Evolutionary conservation across 176 grass and related monocot genomes (phyloP).

Genomic region (Zizania latifolia): DNA sequence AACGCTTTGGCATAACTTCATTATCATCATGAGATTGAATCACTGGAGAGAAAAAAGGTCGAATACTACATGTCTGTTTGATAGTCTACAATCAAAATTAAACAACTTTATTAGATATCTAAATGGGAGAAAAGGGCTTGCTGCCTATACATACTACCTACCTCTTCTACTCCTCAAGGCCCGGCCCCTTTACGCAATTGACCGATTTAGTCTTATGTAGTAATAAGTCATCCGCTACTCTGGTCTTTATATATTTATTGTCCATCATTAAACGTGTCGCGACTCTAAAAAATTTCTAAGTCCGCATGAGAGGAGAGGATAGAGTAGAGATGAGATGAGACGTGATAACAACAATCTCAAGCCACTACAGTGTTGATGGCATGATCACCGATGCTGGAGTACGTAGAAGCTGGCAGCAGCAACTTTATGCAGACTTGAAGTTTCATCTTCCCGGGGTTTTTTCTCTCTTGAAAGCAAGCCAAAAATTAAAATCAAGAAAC

Average conservation of each 20-base stretch:
- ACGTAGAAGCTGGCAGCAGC: conserved; percentile 14
- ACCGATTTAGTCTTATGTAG: too few relatives aligned
- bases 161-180: too few relatives aligned
- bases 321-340: too few relatives aligned
- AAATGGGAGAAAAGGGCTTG: background rate
- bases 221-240: too few relatives aligned
- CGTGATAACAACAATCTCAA: background rate
- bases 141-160: background rate
- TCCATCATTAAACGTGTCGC: too few relatives aligned
- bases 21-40: too few relatives aligned
- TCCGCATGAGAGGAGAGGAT: too few relatives aligned
- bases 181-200: too few relatives aligned
- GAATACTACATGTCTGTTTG: background rate
- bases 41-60: background rate
- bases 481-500: background rate
- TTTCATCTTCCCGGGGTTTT: background rate
- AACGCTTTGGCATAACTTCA: too few relatives aligned
- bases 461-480: conserved; percentile 5
- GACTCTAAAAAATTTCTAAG: too few relatives aligned
- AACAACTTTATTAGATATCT: too few relatives aligned
- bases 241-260: too few relatives aligned
- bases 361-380: background rate
- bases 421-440: conserved; percentile 34
- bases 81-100: background rate
- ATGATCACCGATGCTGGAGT: background rate